Conservation (phyloP, 2,329 filamentous ascomycete species). For the Colletotrichum spinosum region DNA sequence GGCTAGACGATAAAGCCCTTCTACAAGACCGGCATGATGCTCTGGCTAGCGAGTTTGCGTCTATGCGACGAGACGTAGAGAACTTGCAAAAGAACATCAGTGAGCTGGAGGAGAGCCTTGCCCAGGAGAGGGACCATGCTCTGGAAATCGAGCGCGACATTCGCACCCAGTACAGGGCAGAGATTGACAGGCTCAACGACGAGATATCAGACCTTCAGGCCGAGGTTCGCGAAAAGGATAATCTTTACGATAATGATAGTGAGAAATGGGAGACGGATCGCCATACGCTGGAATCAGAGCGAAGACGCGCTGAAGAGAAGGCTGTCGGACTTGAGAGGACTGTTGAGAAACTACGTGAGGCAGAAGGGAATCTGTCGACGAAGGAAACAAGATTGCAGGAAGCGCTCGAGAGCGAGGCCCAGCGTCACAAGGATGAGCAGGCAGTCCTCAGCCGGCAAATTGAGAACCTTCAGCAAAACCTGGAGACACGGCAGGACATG, state of each 20-base stretch:
- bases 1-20: constrained; percentile 74
- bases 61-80: constrained; percentile 74
- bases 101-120: constrained; percentile 61
- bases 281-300: constrained; percentile 73
- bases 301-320: constrained; percentile 74
- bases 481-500: constrained; percentile 74
- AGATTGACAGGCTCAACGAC: constrained; percentile 63
- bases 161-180: constrained; percentile 54
- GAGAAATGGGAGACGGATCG: constrained; percentile 79
- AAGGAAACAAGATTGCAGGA: constrained; percentile 77
- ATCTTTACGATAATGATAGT: constrained; percentile 76
- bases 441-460: constrained; percentile 78
- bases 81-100: constrained; percentile 58
- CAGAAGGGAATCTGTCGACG: constrained; percentile 74
- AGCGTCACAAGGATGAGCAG: constrained; percentile 80
- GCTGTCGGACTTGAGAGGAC: constrained; percentile 76
- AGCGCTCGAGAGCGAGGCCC: constrained; percentile 76
- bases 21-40: constrained; percentile 77
- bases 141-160: constrained; percentile 72
- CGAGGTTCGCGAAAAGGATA: constrained; percentile 76
- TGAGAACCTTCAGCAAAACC: constrained; percentile 77
- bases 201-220: constrained; percentile 73
- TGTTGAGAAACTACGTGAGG: constrained; percentile 76
- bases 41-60: constrained; percentile 72
- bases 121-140: constrained; percentile 67